Conservation (phyloP, 2,329 filamentous ascomycete species). For the Trichoderma afroharzianum region DNA sequence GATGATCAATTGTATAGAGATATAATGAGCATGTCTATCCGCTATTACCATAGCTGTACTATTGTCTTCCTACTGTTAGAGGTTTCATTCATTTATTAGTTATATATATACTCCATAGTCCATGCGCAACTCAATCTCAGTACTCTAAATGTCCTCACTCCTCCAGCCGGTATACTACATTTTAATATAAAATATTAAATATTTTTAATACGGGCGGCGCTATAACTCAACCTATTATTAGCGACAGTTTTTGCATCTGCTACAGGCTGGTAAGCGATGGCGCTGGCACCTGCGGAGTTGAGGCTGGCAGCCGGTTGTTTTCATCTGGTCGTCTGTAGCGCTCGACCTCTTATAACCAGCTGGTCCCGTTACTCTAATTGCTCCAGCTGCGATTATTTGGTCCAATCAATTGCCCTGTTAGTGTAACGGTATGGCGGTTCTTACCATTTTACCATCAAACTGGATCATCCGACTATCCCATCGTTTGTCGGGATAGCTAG, state of each 20-base stretch:
- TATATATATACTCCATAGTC: background rate
- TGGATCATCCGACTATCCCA: background rate
- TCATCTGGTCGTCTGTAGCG: background rate
- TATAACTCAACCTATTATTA: background rate
- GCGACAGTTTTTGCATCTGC: background rate
- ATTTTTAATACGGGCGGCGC: background rate
- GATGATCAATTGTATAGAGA: background rate
- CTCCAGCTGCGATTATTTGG: background rate
- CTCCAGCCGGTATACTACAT: background rate
- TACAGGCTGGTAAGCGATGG: background rate
- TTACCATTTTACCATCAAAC: background rate
- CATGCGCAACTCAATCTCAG: background rate
- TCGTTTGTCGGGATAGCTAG: background rate
- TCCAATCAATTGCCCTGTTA: background rate
- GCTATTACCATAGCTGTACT: background rate
- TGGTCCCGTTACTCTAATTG: background rate
- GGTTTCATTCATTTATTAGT: background rate
- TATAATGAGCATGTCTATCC: background rate
- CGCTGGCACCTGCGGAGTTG: background rate
- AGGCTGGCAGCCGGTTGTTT: background rate
- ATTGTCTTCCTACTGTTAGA: fast-evolving
- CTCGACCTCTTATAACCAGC: background rate
- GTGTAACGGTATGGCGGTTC: background rate
- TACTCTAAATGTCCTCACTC: background rate
- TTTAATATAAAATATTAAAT: background rate